Base-by-base conservation (phyloP, 169 alveolate genomes). In the Babesia sp. region DNA sequence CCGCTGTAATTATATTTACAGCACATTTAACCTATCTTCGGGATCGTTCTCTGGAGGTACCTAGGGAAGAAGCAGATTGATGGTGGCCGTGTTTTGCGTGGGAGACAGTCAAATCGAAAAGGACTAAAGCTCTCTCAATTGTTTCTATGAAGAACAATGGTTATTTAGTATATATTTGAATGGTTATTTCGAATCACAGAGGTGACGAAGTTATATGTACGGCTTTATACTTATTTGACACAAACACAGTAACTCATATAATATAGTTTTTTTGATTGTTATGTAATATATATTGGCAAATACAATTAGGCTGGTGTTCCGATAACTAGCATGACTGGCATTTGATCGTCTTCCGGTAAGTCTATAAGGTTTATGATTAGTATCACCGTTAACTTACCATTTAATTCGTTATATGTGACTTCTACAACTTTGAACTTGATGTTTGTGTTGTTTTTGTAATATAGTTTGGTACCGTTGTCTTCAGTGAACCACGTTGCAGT, bases 321-420 rank as follows among this genome's bases (percentile, higher is more conserved):
- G 12, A 76, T 54, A 31, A 76, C 58, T 22, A 76, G 44, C 72
- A 76, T 68, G 29, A 76, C 79, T 8, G 86, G 86, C 48, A 76
- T 3, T n/a, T 31, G 71, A n/a, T 37, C 48, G 33, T 31, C 71
- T 28, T 18, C 31, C 20, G 80, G 24, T 26, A 31, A 4, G 64
- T 44, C 60, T 51, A 37, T 26, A 22, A 37, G 3, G 16, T 12
- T 29, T 36, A 8, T 20, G 42, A 11, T 18, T 6, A 18, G 7
- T 8, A 8, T 6, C 0, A 6, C 2, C 31, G 18, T 20, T 12
- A 6, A 14, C 86, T 24, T 26, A 76, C 86, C 86, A 37, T 54
- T 53, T n/a, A 42, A 33, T 37, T 57, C 69, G 45, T 76, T 76
- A 45, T 69, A 79, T 4, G 48, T 79, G 24, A 79, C 54, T 24